A percentile compares a stretch with the other conserved stretches of the same genome.
These are phyloP conservation scores for Epithele typhae DNA, from an alignment of 768 basidiomycete species.

Conservation along the genomic window DNA sequence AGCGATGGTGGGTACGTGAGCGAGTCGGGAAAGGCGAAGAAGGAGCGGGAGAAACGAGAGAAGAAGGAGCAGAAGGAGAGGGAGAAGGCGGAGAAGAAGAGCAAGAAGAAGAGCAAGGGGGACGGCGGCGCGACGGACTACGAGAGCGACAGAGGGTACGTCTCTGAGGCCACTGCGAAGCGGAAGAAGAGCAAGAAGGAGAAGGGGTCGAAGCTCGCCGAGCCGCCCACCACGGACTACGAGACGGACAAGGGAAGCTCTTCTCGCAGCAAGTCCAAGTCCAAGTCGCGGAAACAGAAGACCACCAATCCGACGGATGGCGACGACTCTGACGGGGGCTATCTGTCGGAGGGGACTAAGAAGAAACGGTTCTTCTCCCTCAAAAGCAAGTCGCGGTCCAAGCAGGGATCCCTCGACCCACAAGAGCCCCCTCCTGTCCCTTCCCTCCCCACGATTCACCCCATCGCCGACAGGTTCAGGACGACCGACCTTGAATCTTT, in stretches of 20 bases:
- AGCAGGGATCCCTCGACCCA: slow-evolving; percentile 13
- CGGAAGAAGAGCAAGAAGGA: slow-evolving; percentile 25
- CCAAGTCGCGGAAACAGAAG: slow-evolving; percentile 12
- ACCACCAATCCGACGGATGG: slow-evolving; percentile 10
- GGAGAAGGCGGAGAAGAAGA: slow-evolving; percentile 19
- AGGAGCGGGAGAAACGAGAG: slow-evolving; percentile 23
- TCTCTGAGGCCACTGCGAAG: slow-evolving; percentile 23
- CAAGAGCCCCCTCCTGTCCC: slow-evolving; percentile 14
- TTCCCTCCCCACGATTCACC: slow-evolving; percentile 11
- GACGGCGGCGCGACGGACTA: slow-evolving; percentile 26
- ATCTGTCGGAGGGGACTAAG: slow-evolving; percentile 28
- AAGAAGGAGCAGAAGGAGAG: slow-evolving; percentile 17
- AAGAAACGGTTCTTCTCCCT: slow-evolving; percentile 26
- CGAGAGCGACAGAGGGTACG: slow-evolving; percentile 30
- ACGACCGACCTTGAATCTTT: too few species aligned
- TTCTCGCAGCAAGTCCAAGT: slow-evolving; percentile 18
- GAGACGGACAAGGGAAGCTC: slow-evolving; percentile 29
- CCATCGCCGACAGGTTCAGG: slow-evolving; percentile 18
- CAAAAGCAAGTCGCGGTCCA: slow-evolving; percentile 17
- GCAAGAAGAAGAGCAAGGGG: slow-evolving; percentile 14
- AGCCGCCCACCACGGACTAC: slow-evolving; percentile 22
- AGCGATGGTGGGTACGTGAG: slow-evolving; percentile 50
- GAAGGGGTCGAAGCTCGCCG: slow-evolving; percentile 21
- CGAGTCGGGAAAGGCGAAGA: slow-evolving; percentile 32
- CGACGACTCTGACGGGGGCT: slow-evolving; percentile 28